A percentile compares a stretch with the other conserved stretches of the same genome.
phyloP scores from a whole-genome alignment of 2,329 filamentous ascomycete species.

The Leptographium galeiforme region DNA sequence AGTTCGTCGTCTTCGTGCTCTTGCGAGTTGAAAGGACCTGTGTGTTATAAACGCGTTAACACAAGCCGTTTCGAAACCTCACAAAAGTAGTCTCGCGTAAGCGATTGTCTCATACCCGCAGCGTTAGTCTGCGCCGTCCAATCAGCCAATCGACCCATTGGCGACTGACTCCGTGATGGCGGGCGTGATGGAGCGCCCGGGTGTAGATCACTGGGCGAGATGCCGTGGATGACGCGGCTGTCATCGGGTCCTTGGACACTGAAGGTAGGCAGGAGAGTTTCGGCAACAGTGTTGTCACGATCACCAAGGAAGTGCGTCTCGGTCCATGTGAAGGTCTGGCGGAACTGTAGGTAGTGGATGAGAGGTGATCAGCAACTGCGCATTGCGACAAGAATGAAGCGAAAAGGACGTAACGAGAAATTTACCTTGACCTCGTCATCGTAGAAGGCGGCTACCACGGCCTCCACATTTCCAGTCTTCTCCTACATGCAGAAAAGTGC shows the following conservation, averaged over 20 bases:
- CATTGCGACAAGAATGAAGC: background rate
- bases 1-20: conserved; percentile 42
- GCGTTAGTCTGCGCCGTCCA: conserved; percentile 25
- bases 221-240: conserved; percentile 27
- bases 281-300: conserved; percentile 28
- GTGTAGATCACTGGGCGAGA: conserved; percentile 28
- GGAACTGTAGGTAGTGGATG: conserved; percentile 23
- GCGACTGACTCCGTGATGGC: conserved; percentile 47
- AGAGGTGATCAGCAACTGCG: background rate
- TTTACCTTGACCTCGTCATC: conserved; percentile 32
- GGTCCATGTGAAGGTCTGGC: conserved; percentile 39
- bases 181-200: conserved; percentile 42
- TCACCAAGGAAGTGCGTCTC: conserved; percentile 38
- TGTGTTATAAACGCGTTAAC: background rate
- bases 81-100: background rate
- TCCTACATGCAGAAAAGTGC: conserved; percentile 15
- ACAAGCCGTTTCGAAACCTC: background rate
- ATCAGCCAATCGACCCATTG: conserved; percentile 37
- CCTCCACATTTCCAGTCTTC: conserved; percentile 32
- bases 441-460: conserved; percentile 38
- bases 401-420: conserved; percentile 4
- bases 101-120: background rate
- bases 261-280: conserved; percentile 28
- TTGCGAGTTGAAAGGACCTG: conserved; percentile 16
- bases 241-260: conserved; percentile 40